Conservation (phyloP, 2,329 filamentous ascomycete genomes). For the Ceratocystis harringtonii region DNA sequence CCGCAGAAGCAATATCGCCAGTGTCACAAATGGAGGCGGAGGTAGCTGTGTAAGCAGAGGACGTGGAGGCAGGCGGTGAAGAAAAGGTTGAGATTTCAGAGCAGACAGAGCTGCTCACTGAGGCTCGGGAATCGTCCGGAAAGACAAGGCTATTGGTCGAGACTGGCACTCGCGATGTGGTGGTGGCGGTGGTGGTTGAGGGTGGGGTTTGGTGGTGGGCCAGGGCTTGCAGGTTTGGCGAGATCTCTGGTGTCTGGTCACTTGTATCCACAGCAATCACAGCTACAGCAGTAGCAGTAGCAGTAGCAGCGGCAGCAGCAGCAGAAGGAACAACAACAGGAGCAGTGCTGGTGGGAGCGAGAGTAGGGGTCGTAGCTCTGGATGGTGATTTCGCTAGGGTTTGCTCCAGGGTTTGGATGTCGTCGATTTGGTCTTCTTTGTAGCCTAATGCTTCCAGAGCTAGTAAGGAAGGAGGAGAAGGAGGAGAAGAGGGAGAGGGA, state of each 20-base stretch:
- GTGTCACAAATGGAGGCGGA: slow-evolving; percentile 19
- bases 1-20: slow-evolving; percentile 15
- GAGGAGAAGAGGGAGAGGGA: background rate
- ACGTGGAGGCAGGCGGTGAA: slow-evolving; percentile 18
- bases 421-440: slow-evolving; percentile 26
- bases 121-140: slow-evolving; percentile 20
- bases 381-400: background rate
- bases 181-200: slow-evolving; percentile 18
- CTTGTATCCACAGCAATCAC: background rate
- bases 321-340: background rate
- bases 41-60: slow-evolving; percentile 17
- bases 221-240: slow-evolving; percentile 9
- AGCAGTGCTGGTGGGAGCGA: too few relatives aligned
- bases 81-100: slow-evolving; percentile 21
- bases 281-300: background rate
- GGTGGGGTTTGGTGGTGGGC: slow-evolving; percentile 17
- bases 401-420: background rate
- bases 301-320: background rate
- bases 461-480: background rate
- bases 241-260: background rate
- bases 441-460: background rate
- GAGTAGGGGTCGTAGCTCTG: too few relatives aligned
- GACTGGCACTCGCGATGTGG: slow-evolving; percentile 18
- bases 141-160: slow-evolving; percentile 18
- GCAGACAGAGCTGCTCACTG: slow-evolving; percentile 19